Conservation (phyloP, 495 filamentous ascomycete species). For the Aspergillus olivimuriae region DNA sequence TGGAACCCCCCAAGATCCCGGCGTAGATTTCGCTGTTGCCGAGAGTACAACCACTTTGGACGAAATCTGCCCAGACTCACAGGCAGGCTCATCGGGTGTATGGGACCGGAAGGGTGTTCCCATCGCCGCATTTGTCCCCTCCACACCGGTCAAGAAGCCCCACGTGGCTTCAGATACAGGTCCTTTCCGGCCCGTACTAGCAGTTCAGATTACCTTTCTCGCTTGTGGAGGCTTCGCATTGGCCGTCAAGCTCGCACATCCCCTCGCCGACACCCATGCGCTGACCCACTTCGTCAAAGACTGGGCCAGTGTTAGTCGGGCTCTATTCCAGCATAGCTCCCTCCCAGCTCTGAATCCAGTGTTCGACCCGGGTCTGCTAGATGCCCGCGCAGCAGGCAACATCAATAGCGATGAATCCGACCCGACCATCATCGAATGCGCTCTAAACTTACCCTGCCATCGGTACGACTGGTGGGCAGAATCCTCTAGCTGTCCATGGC, state of each 20-base stretch:
- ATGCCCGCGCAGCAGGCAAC: slow-evolving; percentile 22
- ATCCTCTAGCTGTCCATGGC: slow-evolving; percentile 7
- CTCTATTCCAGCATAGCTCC: slow-evolving; percentile 5
- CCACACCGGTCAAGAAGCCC: background rate
- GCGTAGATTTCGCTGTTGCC: slow-evolving; percentile 28
- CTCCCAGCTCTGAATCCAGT: slow-evolving; percentile 10
- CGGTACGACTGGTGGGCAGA: slow-evolving; percentile 31
- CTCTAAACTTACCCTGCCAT: slow-evolving; percentile 17
- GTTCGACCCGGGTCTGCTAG: slow-evolving; percentile 25
- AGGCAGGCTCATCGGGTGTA: slow-evolving; percentile 17
- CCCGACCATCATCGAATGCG: slow-evolving; percentile 7
- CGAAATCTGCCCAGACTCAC: slow-evolving; percentile 21
- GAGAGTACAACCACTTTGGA: slow-evolving; percentile 16
- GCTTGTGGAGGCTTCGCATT: slow-evolving; percentile 37
- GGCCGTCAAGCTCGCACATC: slow-evolving; percentile 37
- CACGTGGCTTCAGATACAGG: background rate
- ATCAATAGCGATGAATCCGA: slow-evolving; percentile 20
- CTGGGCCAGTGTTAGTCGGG: slow-evolving; percentile 29
- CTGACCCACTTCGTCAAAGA: slow-evolving; percentile 41
- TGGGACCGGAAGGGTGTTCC: slow-evolving; percentile 19
- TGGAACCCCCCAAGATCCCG: slow-evolving; percentile 26
- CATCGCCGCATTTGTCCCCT: slow-evolving; percentile 9
- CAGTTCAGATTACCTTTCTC: slow-evolving; percentile 34
- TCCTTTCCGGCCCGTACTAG: slow-evolving; percentile 22
- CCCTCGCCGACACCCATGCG: slow-evolving; percentile 40